Evolutionary conservation across 2,329 filamentous ascomycete genomes (phyloP), one percentile per base, ranked within the genome.

Genomic region (Zalaria obscura): DNA sequence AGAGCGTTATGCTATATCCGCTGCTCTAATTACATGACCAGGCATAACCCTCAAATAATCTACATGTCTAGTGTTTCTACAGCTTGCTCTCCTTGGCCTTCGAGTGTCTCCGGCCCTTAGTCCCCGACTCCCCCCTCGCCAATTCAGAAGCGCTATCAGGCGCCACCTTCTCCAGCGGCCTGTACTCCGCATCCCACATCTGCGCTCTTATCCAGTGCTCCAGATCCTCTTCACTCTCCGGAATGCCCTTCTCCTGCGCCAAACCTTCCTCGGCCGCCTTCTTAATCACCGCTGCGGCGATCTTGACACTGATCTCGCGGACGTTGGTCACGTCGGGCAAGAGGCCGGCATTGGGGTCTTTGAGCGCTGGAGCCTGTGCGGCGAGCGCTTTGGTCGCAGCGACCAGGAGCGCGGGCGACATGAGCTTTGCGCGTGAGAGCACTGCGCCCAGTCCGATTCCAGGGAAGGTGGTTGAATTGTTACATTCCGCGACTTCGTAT

Each of bases 401-500:
- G 0, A 93, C 82, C 8, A 93, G 75, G 76, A 93, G 88, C 47
- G 75, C 73, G 46, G 88, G 78, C 0, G 80, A 82, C 27, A 93
- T 62, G 0, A 78, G 68, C 8, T 65, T 69, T 3, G 80, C 70
- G 9, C 83, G 76, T 26, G 71, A 78, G 1, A 93, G 72, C 0
- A 94, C 74, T 5, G 75, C 75, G 7, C 85, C 87, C 1, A 93
- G 76, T 0, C 85, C 86, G 44, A 93, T 89, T 0, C 85, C 85
- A 0, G 86, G 86, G 59, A 93, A 93, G 10, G 81, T 81, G 29
- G 83, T 83, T 1, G 78, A 82, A 62, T 93, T 93, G 64, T 93
- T 93, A 64, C 87, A 93, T 60, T 93, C 86, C 25, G 84, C 84
- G 11, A 78, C 68, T 35, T 76, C 71, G 41, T 70, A 70, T 50